Percentiles rank a stretch among this genome's conserved stretches.
phyloP scores from a whole-genome alignment of 1,284 basidiomycete genomes.

The Papiliotrema nemorosa region DNA sequence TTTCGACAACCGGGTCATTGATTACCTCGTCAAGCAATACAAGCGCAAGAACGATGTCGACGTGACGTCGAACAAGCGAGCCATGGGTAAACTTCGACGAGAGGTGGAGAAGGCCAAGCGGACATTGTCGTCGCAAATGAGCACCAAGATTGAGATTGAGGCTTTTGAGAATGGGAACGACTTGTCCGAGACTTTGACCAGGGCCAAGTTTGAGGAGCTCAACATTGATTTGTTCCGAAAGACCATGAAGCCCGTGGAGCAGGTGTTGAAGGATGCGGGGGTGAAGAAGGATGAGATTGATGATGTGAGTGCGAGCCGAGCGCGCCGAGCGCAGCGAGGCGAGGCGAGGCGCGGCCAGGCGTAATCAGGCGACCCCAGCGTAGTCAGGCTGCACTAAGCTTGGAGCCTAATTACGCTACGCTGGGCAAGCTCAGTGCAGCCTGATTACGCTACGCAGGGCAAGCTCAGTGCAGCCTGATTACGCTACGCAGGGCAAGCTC shows the following conservation, averaged over 20 bases:
- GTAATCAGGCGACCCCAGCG: too few relatives aligned
- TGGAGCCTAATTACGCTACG: neutral
- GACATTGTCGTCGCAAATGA: conserved; percentile 78
- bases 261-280: conserved; percentile 95
- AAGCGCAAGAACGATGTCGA: conserved; percentile 94
- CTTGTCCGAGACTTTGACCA: conserved; percentile 88
- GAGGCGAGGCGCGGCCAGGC: too few relatives aligned
- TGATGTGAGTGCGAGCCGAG: conserved; percentile 70
- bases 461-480: too few relatives aligned
- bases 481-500: too few relatives aligned
- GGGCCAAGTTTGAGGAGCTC: conserved; percentile 98
- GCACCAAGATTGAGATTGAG: conserved; percentile 70
- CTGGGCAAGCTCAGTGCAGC: neutral
- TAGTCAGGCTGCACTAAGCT: too few relatives aligned
- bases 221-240: conserved; percentile 99
- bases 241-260: conserved; percentile 99
- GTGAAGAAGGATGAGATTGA: conserved; percentile 97
- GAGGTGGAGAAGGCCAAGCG: conserved; percentile 99
- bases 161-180: conserved; percentile 92
- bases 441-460: too few relatives aligned
- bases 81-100: conserved; percentile 94
- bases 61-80: conserved; percentile 78
- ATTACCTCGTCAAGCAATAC: conserved; percentile 87
- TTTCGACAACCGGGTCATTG: conserved; percentile 95
- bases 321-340: too few relatives aligned